Base-by-base conservation (phyloP, 345 rosid species). In the Syzygium aromaticum region DNA sequence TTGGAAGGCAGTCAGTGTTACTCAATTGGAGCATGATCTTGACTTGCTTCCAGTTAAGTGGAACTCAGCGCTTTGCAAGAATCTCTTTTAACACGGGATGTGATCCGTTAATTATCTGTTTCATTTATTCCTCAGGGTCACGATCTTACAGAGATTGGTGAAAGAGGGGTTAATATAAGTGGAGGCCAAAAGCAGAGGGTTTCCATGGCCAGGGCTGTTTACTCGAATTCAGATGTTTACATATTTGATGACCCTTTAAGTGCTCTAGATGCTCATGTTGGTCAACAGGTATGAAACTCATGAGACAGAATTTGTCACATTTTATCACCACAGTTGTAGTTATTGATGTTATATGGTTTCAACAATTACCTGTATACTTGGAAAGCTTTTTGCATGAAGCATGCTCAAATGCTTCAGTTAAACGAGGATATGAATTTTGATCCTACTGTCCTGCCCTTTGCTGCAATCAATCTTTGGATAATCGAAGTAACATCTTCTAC, bases 101-200 rank as follows among this genome's bases (percentile, higher is more conserved):
- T 8, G 78, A 67, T 11, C 67, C 46, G 6, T 33, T 33, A 67
- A 67, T 33, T 30, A 30, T 67, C 6, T 67, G 22, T 8, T 67
- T 67, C 46, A 67, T 30, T 67, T 67, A 67, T 30, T 90, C 87
- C 85, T 85, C 91, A 98, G 99, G 98, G 96, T n/a, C 96, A 91
- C 87, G 99, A 98, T 94, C 91, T 93, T 85, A 94, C 99, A 8
- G 99, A 98, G 94, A 98, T 98, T 89, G 99, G 99, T 86, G 99
- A 98, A 91, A 95, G 99, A 90, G 99, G 99, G 87, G 99, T 98
- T 82, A 98, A 98, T 92, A 95, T 97, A 51, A 97, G 99, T 90
- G 99, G 99, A 86, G 99, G 99, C 88, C 99, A 97, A 85, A 97
- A 97, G 92, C 99, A 96, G 92, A 96, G 99, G 92, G 95, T 97